These are phyloP conservation scores for Salisapilia sapeloensis DNA, from an alignment of 352 stramenopile species.

Conservation along the genomic window DNA sequence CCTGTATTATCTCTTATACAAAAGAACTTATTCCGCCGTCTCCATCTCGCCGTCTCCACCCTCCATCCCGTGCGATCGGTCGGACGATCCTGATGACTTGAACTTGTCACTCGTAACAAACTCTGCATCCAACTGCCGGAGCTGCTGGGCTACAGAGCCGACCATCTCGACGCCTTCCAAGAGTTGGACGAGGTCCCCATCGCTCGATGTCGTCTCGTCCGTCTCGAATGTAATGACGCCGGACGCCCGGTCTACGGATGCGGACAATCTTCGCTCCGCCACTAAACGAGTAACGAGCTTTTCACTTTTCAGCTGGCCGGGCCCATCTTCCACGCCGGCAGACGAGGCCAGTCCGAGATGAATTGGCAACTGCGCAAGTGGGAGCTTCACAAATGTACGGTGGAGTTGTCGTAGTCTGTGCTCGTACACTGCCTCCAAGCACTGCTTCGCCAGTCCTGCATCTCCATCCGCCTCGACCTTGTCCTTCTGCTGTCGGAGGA, in stretches of 20 bases:
- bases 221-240: conserved; percentile 60
- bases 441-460: conserved; percentile 65
- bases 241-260: conserved; percentile 60
- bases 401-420: conserved; percentile 56
- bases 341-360: conserved; percentile 8
- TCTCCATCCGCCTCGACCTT: conserved; percentile 45
- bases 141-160: conserved; percentile 37
- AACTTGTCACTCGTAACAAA: conserved; percentile 70
- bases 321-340: conserved; percentile 16
- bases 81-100: too few relatives aligned
- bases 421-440: conserved; percentile 42
- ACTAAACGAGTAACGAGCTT: conserved; percentile 49
- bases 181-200: conserved; percentile 15
- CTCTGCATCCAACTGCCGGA: conserved; percentile 65
- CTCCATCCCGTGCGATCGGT: too few relatives aligned
- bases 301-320: conserved; percentile 13
- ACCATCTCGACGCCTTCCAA: conserved; percentile 67
- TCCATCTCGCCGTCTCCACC: too few relatives aligned
- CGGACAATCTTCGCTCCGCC: conserved; percentile 27
- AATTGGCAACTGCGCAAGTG: conserved; percentile 25
- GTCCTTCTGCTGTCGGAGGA: conserved; percentile 20
- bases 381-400: conserved; percentile 66
- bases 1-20: too few relatives aligned
- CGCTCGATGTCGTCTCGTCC: conserved; percentile 6
- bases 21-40: too few relatives aligned